These are phyloP conservation scores for Apium graveolens DNA, from an alignment of 129 eudicot genomes.

Conservation along the genomic window DNA sequence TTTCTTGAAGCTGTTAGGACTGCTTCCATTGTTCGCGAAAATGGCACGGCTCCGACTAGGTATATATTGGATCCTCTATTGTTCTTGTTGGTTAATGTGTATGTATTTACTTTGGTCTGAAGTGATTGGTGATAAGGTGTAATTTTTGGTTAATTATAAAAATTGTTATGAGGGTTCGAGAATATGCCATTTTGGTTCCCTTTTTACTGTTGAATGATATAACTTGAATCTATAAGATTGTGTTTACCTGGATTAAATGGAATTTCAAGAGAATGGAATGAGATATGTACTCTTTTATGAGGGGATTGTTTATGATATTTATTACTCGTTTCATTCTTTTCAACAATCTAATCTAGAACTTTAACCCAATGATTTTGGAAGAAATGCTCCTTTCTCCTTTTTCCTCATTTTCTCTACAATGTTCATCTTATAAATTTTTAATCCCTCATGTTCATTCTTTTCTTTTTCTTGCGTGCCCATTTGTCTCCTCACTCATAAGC, in stretches of 20 bases:
- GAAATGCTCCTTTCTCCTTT: too few relatives aligned
- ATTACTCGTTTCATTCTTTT: too few relatives aligned
- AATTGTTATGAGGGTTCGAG: background rate
- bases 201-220: background rate
- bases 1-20: constrained; percentile 86
- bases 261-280: too few relatives aligned
- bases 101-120: background rate
- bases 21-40: constrained; percentile 46
- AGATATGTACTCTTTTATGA: too few relatives aligned
- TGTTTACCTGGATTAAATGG: too few relatives aligned
- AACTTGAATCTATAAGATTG: background rate
- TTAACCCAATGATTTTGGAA: too few relatives aligned
- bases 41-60: constrained; percentile 69
- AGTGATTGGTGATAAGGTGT: background rate
- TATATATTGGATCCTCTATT: constrained; percentile 3
- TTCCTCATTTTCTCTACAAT: too few relatives aligned
- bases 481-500: background rate
- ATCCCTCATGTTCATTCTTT: too few relatives aligned
- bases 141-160: background rate
- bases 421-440: too few relatives aligned
- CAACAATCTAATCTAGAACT: too few relatives aligned
- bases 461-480: background rate
- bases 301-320: too few relatives aligned
- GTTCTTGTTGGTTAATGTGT: background rate
- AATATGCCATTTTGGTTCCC: background rate